A percentile compares a stretch with the other conserved stretches of the same genome.
These are phyloP conservation scores for Heliosperma pusillum DNA, from an alignment of 148 eudicot genomes.

Conservation along the genomic window DNA sequence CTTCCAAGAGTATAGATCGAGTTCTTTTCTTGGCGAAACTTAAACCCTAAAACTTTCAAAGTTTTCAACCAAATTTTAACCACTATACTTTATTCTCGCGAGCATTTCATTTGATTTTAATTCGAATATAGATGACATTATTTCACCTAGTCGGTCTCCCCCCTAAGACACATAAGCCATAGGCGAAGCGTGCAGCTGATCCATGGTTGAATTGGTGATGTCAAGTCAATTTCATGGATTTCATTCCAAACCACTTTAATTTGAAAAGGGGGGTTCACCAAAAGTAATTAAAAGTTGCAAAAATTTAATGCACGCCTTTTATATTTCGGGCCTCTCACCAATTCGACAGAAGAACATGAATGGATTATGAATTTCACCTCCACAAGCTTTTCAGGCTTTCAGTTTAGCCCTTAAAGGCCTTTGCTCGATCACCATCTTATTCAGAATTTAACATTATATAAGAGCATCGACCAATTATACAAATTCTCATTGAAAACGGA, in stretches of 20 bases:
- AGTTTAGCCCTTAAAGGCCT: not conserved
- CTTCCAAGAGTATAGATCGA: no score
- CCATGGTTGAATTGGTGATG: not conserved
- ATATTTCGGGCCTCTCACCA: not conserved
- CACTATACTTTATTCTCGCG: no score
- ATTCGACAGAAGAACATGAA: conserved; percentile 8
- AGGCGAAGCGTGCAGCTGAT: not conserved
- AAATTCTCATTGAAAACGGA: no score
- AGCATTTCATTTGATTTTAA: no score
- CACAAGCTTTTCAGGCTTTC: not conserved
- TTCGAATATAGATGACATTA: no score
- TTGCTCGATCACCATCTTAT: not conserved
- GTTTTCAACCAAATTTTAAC: no score
- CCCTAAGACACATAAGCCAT: no score
- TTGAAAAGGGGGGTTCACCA: conserved; percentile 3
- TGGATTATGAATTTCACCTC: conserved; percentile 5
- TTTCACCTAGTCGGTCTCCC: no score
- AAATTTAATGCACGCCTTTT: conserved; percentile 3
- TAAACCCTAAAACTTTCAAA: no score
- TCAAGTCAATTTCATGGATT: conserved; percentile 12
- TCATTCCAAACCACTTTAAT: conserved; percentile 9
- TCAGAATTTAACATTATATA: no score
- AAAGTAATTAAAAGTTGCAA: not conserved
- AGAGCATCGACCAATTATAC: no score
- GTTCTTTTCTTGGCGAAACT: no score